Conservation (phyloP, 2,329 filamentous ascomycete genomes). For the Penicillium oxalicum region DNA sequence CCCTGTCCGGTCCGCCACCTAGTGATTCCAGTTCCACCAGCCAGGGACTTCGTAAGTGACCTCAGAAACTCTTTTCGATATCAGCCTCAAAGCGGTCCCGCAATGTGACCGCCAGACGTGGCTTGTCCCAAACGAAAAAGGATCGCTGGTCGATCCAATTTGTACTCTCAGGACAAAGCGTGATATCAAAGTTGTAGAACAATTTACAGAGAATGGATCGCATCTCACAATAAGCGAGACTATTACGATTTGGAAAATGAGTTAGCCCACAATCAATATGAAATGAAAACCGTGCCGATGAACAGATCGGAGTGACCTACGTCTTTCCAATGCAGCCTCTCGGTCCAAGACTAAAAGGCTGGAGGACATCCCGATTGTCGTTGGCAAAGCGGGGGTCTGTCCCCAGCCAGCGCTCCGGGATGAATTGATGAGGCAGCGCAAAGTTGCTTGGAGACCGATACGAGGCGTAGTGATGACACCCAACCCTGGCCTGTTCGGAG, state of each 20-base stretch:
- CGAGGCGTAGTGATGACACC: constrained; percentile 22
- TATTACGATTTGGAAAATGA: neutral
- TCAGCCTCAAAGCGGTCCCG: constrained; percentile 4
- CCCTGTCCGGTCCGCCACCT: neutral
- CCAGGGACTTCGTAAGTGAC: too few species aligned
- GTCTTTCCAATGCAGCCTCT: constrained; percentile 33
- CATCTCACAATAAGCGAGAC: constrained; percentile 23
- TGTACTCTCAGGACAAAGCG: constrained; percentile 7
- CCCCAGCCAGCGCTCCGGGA: constrained; percentile 32
- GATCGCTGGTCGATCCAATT: constrained; percentile 21
- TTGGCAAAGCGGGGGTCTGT: constrained; percentile 10
- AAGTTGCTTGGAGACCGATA: constrained; percentile 24
- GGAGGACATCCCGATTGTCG: constrained; percentile 22
- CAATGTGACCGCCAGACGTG: constrained; percentile 16
- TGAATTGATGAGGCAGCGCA: constrained; percentile 19
- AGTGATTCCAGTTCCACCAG: neutral
- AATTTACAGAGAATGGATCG: constrained; percentile 23
- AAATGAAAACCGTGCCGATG: fast-evolving
- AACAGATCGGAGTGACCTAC: constrained; percentile 6
- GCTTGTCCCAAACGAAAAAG: constrained; percentile 26
- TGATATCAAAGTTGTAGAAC: constrained; percentile 23
- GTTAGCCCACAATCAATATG: neutral
- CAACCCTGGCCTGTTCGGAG: constrained; percentile 10
- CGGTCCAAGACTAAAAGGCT: constrained; percentile 34
- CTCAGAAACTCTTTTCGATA: neutral